Evolutionary conservation across 192 early-diverging fungal genomes (phyloP), one percentile per base, ranked within the genome.

Genomic region (Rhizophagus clarus): DNA sequence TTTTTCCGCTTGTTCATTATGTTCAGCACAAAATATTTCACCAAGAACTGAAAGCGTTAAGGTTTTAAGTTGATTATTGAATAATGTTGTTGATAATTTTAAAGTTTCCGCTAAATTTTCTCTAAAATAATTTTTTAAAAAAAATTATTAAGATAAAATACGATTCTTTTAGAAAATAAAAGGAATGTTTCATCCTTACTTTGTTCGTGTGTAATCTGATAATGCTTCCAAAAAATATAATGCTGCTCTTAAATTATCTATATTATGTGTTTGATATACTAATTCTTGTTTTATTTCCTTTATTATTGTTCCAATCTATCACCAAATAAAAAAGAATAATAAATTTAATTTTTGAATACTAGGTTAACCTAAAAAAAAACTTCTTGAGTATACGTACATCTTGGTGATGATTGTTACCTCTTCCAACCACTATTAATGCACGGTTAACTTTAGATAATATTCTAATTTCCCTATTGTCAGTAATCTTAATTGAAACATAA

Each of bases 1-100:
- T 61, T 85, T 87, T 72, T 87, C 86, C 11, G 86, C 84, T n/a
- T 87, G 84, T n/a, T 80, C 82, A 31, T 87, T 84, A 14, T 87
- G 84, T 28, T 82, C 82, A 31, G 82, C 73, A 51, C 76, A 56
- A 29, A 84, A 85, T 10, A 87, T 69, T 45, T 81, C 81, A 8
- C 86, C 86, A 14, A 87, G 66, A 11, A 85, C 61, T 11, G 84
- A 51, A 12, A 87, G 63, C 20, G 83, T 81, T 76, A 87, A 32
- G 20, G 80, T 79, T 40, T 84, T 85, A 71, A 87, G 29, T 49
- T 87, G 86, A 10, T 83, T 82, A 61, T 85, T 87, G 34, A 74
- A 40, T 47, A 83, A 12, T 2, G 81, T 66, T 26, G 75, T 69
- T 0, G 86, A 87, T 1, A 82, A 68, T 47, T 77, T 81, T n/a